Evolutionary conservation across 345 rosid species (phyloP).

Genomic region (Rhizophora mangle): DNA sequence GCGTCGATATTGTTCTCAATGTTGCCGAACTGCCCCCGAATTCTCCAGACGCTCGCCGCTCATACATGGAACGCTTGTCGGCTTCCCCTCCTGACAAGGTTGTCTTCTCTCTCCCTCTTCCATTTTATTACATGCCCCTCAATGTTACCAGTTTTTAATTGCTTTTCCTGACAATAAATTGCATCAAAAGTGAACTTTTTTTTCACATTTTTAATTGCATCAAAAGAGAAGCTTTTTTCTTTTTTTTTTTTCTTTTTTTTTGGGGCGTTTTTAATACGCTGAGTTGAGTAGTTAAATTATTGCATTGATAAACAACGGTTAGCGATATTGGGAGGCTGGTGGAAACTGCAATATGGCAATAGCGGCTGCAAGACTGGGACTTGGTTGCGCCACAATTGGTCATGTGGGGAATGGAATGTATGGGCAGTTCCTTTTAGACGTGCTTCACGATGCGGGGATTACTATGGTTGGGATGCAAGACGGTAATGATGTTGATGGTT

Average conservation of each 20-base stretch:
- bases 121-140: no score
- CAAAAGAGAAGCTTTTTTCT: background rate
- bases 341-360: conserved; percentile 97
- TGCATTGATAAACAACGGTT: background rate
- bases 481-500: conserved; percentile 31
- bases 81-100: conserved; percentile 90
- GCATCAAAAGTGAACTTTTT: background rate
- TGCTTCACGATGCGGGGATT: conserved; percentile 76
- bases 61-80: conserved; percentile 67
- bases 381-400: conserved; percentile 70
- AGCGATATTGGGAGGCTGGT: conserved; percentile 87
- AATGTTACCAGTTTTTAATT: no score
- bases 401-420: conserved; percentile 82
- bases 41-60: conserved; percentile 47
- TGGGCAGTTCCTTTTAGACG: conserved; percentile 77
- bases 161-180: background rate
- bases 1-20: conserved; percentile 85
- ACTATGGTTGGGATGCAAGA: conserved; percentile 56
- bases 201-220: background rate
- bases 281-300: background rate
- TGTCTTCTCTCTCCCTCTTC: background rate
- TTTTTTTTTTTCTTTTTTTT: background rate
- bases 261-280: background rate
- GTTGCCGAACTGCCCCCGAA: conserved; percentile 80
- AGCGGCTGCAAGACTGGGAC: conserved; percentile 95